A percentile compares a stretch with the other conserved stretches of the same genome.
phyloP scores from a whole-genome alignment of 2,329 filamentous ascomycete species.

The Epichloe coenophiala region DNA sequence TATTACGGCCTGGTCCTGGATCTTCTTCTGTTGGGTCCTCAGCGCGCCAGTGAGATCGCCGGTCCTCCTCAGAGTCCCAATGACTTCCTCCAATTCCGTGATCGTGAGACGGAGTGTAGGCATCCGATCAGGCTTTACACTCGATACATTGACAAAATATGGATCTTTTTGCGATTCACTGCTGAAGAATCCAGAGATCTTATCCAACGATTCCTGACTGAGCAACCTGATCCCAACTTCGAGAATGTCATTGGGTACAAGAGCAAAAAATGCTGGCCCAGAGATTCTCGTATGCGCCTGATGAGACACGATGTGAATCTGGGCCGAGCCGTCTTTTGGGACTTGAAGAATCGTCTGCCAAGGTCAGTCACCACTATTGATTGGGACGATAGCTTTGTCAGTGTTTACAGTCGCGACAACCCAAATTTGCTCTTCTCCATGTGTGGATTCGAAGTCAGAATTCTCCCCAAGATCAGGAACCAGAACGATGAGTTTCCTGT shows the following conservation, averaged over 20 bases:
- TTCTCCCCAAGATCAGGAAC: conserved; percentile 89
- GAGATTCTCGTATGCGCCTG: conserved; percentile 91
- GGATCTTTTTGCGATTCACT: conserved; percentile 90
- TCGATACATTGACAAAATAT: conserved; percentile 94
- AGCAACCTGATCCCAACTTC: conserved; percentile 97
- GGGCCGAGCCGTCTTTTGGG: conserved; percentile 96
- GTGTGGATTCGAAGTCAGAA: conserved; percentile 94
- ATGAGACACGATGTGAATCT: conserved; percentile 99
- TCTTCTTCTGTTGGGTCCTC: conserved; percentile 77
- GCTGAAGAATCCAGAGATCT: conserved; percentile 91
- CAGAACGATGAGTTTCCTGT: conserved; percentile 92
- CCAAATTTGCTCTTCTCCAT: conserved; percentile 95
- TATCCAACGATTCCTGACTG: conserved; percentile 94
- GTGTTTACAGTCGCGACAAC: conserved; percentile 95
- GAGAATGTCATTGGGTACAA: conserved; percentile 98
- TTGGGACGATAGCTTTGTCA: conserved; percentile 97
- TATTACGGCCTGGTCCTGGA: conserved; percentile 96
- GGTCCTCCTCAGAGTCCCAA: conserved; percentile 89
- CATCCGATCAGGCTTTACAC: conserved; percentile 98
- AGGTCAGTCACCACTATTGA: conserved; percentile 94
- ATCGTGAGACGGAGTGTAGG: conserved; percentile 78
- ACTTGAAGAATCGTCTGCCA: conserved; percentile 90
- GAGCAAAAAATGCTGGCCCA: conserved; percentile 99
- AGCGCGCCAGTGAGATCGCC: conserved; percentile 95
- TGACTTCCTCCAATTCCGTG: conserved; percentile 94